Base-by-base conservation (phyloP, 371 early-diverging fungal genomes). In the Fennellomyces sp. region DNA sequence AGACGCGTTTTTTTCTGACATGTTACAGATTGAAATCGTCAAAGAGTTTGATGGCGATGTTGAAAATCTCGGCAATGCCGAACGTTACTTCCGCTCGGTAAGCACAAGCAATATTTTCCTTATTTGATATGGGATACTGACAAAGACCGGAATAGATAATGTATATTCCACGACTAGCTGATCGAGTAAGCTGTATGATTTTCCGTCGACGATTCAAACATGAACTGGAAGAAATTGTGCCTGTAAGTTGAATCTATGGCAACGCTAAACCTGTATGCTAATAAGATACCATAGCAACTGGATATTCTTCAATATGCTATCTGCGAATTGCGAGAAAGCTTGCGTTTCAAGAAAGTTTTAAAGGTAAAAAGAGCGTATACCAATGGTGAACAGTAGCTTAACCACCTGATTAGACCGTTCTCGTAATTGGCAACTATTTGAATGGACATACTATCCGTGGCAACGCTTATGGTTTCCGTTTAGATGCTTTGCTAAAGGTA, bases 371-470 rank as follows among this genome's bases (percentile, higher is more conserved):
- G 47, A 33, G 13, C 25, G 15, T 12, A 21, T 28, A 11, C n/a
- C 6, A 13, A 11, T 39, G 1, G 12, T n/a, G 13, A 5, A n/a
- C 5, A 39, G 13, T 5, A 3, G 39, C 17, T n/a, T 39, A 39
- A 39, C 4, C 5, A 13, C 17, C 13, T 11, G 15, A 28, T 48
- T 65, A 87, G 85, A 80, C 83, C 0, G 82, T 92, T 3, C 74
- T 95, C 33, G 77, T 87, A 2, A 77, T 95, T 59, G 95, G 95
- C 1, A 95, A 95, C 66, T 89, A 87, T 60, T 56, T 95, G 52
- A 95, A 95, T 67, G 86, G 81, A 10, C 78, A 86, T 25, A 85
- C 90, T 7, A 88, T 88, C 68, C 84, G 95, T 23, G 95, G 95
- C 15, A 87, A 91, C 65, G 94, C 95, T 2, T 78, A 78, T 61